Conservation (phyloP, 345 rosid genomes). For the Erodium maritimum region DNA sequence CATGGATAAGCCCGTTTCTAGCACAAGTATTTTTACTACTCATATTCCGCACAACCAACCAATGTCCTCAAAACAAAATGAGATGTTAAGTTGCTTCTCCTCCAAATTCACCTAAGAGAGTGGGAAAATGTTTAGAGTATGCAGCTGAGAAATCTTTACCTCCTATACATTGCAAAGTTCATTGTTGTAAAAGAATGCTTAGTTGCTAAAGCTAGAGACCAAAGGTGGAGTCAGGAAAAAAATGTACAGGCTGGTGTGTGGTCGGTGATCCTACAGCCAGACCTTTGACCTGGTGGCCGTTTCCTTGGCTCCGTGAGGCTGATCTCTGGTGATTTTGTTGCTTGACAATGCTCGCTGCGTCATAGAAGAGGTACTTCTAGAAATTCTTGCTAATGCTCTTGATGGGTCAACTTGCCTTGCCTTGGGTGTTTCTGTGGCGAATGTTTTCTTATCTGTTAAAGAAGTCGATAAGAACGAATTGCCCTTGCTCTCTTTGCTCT, state of each 20-base stretch:
- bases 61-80: too few relatives aligned
- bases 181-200: too few relatives aligned
- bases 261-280: constrained; percentile 13
- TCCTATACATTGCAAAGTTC: too few relatives aligned
- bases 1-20: too few relatives aligned
- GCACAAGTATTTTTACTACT: too few relatives aligned
- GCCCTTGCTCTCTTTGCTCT: constrained; percentile 25
- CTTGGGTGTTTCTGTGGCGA: constrained; percentile 13
- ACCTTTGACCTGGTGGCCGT: constrained; percentile 12
- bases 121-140: too few relatives aligned
- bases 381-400: constrained; percentile 20
- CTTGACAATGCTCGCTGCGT: constrained; percentile 8
- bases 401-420: constrained; percentile 16
- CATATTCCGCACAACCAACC: too few relatives aligned
- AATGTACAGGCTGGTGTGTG: not conserved
- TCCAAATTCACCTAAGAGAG: too few relatives aligned
- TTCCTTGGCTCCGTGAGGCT: constrained; percentile 7
- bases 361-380: constrained; percentile 11
- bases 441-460: constrained; percentile 15
- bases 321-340: constrained; percentile 15
- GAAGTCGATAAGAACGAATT: constrained; percentile 11
- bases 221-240: not conserved
- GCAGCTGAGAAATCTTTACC: too few relatives aligned
- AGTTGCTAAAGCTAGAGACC: too few relatives aligned
- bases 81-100: too few relatives aligned